These are phyloP conservation scores for Allomyces javanicus DNA, from an alignment of 192 early-diverging fungal species.

Conservation along the genomic window DNA sequence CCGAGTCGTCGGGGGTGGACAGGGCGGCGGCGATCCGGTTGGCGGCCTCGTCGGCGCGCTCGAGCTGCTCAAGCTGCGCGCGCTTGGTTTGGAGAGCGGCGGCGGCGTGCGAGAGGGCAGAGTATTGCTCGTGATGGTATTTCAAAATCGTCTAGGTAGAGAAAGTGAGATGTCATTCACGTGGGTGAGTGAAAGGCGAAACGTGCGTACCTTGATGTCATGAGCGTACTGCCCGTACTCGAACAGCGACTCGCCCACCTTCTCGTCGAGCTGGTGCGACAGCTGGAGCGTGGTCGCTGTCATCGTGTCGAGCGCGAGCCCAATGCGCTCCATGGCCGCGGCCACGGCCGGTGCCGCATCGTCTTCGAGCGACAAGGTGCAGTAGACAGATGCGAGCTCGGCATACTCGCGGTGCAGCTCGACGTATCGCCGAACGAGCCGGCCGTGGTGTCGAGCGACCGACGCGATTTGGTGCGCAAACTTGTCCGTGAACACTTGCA, in stretches of 20 bases:
- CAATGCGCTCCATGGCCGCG: constrained; percentile 70
- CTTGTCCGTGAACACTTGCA: constrained; percentile 77
- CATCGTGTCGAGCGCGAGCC: constrained; percentile 74
- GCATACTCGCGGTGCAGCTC: constrained; percentile 47
- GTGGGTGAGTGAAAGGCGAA: no score
- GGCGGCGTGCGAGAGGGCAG: constrained; percentile 23
- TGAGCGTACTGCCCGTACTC: constrained; percentile 76
- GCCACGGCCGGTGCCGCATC: constrained; percentile 28
- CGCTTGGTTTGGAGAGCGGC: constrained; percentile 20
- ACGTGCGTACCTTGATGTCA: constrained; percentile 39
- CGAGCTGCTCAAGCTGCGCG: constrained; percentile 13
- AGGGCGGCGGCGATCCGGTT: constrained; percentile 57
- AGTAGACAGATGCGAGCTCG: constrained; percentile 79
- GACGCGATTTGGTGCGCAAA: constrained; percentile 64
- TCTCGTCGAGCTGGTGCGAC: constrained; percentile 43
- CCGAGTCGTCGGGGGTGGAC: no score
- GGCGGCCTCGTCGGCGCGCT: constrained; percentile 32
- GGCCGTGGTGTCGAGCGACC: constrained; percentile 51
- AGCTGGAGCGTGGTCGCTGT: constrained; percentile 53
- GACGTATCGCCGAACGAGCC: constrained; percentile 45
- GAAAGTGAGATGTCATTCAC: no score
- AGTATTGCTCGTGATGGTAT: constrained; percentile 66
- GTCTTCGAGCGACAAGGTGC: constrained; percentile 84
- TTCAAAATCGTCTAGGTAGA: constrained; percentile 32
- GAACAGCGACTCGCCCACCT: constrained; percentile 65